Base-by-base conservation (phyloP, 495 filamentous ascomycete species). In the Filosporella fistucella region DNA sequence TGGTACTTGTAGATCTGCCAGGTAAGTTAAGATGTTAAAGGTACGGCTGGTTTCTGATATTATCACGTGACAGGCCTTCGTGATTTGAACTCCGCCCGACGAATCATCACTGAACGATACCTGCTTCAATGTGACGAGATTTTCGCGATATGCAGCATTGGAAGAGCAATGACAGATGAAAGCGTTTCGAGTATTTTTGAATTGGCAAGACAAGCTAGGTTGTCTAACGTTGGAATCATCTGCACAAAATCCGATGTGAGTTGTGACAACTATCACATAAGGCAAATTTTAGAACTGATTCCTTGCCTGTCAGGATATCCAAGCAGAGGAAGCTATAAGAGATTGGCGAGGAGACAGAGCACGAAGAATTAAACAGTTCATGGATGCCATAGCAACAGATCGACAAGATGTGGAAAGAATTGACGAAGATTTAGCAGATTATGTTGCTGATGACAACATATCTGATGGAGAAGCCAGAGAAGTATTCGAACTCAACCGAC, bases 261-360 rank as follows among this genome's bases (percentile, higher is more conserved):
- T 57, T 2, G 54, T 38, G n/a, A 17, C 38, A 29, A 4, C 18
- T 32, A 18, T 34, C 23, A 10, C 14, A 22, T 14, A 21, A 11
- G 16, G 12, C n/a, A 28, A 42, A 1, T 17, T 49, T 47, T 35
- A 44, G 16, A 23, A 46, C 32, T 36, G 33, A 47, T 35, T 4
- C 18, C 4, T n/a, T 38, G 10, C 29, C 39, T 17, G 21, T 10
- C 25, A 66, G 54, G 47, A 62, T 13, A 51, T 60, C 30, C 45
- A 39, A 55, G 40, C 55, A 1, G 51, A 55, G 9, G 62, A 66
- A 54, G 61, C 63, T 1, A 47, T 41, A 25, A 47, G 44, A 21
- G 59, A 61, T 42, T 64, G 54, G 58, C 12, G 37, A 17, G 45
- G 23, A 1, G 51, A 57, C 26, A 53, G 43, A 33, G 54, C 49